Percentiles rank a stretch among this genome's conserved stretches.
These are phyloP conservation scores for Symbiodinium natans DNA, from an alignment of 73 alveolate species.

Conservation along the genomic window DNA sequence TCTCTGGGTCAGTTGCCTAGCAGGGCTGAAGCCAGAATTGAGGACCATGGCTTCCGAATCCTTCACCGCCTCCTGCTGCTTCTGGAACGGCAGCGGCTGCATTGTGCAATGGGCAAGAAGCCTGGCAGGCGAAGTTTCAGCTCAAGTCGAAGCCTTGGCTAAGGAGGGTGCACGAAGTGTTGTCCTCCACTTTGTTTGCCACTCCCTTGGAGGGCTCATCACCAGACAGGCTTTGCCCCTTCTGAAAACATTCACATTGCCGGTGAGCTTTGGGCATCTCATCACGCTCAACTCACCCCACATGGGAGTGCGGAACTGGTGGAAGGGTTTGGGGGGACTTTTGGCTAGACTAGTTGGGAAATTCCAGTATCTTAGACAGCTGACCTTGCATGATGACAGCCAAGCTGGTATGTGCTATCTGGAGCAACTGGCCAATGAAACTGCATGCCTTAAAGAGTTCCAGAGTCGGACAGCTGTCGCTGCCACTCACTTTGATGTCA, in stretches of 20 bases:
- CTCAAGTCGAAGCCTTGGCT: too few species aligned
- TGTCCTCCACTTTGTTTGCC: conserved; percentile 32
- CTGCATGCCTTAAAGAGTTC: background rate
- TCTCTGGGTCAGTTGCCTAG: too few species aligned
- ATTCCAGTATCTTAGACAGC: background rate
- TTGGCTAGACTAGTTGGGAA: too few species aligned
- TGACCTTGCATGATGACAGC: background rate
- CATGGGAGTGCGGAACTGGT: conserved; percentile 8
- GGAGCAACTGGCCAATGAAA: conserved; percentile 23
- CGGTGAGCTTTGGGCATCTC: conserved; percentile 14
- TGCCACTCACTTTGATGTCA: conserved; percentile 53
- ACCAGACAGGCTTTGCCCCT: conserved; percentile 17
- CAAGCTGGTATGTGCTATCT: background rate
- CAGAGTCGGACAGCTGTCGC: conserved; percentile 29
- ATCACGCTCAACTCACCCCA: conserved; percentile 54
- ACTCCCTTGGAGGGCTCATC: conserved; percentile 53
- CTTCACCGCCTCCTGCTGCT: too few species aligned
- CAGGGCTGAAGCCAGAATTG: too few species aligned
- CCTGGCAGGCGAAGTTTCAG: too few species aligned
- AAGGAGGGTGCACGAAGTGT: too few species aligned
- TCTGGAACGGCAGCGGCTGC: too few species aligned
- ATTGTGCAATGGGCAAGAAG: too few species aligned
- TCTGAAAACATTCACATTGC: background rate
- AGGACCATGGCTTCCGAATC: too few species aligned
- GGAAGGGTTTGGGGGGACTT: too few species aligned